Base-by-base conservation (phyloP, 2,329 filamentous ascomycete genomes). In the Aspergillus fijiensis region DNA sequence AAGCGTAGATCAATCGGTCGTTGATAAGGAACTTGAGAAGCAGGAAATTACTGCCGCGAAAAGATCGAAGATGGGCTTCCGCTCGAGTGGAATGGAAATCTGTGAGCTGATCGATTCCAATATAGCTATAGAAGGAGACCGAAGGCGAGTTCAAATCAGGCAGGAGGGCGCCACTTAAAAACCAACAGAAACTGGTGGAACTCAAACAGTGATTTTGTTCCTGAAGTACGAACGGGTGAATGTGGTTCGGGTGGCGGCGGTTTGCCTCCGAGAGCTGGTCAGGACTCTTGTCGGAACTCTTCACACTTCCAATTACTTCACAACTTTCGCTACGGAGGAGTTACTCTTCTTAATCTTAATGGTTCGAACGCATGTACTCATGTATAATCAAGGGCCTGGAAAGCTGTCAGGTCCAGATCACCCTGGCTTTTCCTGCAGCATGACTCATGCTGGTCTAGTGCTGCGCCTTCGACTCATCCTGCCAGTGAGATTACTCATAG, bases 381-480 rank as follows among this genome's bases (percentile, higher is more conserved):
- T 45, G 39, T 45, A 3, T 19, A 12, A 45, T 45, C 39, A 9
- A 7, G 5, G 19, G 53, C 31, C 21, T 49, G 16, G n/a, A 23
- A 29, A 35, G 31, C 42, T n/a, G 33, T 52, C 19, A 14, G 14
- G 16, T 31, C 16, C 33, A 11, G 52, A 47, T 9, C 27, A 29
- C 12, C 33, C 35, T 45, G 16, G 39, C 16, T 45, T 45, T 16
- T 45, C n/a, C 16, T 16, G 39, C 42, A 49, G 19, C n/a, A 48
- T 64, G 63, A 64, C 33, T 63, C 58, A 61, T 51, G 50, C 25
- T 21, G 27, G 50, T 39, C 31, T 42, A 23, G 45, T 35, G 27
- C 42, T 48, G 52, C 52, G 39, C 42, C 42, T 14, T 19, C 56
- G 56, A 58, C 39, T 58, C 56, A 58, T 58, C 25, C n/a, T 23